Evolutionary conservation across 257 asterid genomes (phyloP).

Genomic region (Solanum stenotomum): DNA sequence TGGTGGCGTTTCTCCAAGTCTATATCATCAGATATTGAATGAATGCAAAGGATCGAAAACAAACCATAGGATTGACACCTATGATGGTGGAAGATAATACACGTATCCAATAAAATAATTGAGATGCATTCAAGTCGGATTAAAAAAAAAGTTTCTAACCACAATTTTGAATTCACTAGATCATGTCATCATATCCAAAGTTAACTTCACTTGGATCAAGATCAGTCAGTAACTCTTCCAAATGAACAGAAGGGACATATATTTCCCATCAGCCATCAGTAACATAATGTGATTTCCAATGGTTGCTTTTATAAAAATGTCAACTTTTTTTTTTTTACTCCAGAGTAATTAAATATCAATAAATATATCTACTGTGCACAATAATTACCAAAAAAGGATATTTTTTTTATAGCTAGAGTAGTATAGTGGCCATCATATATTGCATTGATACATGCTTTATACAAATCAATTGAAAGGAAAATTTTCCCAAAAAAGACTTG

Average conservation of each 20-base stretch:
- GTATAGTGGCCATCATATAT: not conserved
- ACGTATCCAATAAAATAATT: not conserved
- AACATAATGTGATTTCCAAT: not conserved
- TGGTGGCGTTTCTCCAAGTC: not conserved
- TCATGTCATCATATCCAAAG: not conserved
- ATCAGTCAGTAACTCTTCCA: not conserved
- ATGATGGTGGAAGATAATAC: not conserved
- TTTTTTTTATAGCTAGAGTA: not conserved
- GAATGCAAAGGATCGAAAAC: not conserved
- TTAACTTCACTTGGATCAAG: not conserved
- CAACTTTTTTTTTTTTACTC: not conserved
- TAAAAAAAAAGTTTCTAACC: not conserved
- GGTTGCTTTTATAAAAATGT: not conserved
- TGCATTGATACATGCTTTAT: not conserved
- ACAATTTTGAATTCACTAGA: not conserved
- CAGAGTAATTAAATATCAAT: not conserved
- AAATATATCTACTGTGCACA: not conserved
- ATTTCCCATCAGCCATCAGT: not conserved
- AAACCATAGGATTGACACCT: not conserved
- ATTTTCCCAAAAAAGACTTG: not conserved
- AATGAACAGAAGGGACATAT: not conserved
- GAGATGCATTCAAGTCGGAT: not conserved
- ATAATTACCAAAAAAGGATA: not conserved
- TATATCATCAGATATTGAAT: not conserved
- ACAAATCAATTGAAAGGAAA: not conserved